Base-by-base conservation (phyloP, 1,284 basidiomycete species). In the Ustilago lituana region DNA sequence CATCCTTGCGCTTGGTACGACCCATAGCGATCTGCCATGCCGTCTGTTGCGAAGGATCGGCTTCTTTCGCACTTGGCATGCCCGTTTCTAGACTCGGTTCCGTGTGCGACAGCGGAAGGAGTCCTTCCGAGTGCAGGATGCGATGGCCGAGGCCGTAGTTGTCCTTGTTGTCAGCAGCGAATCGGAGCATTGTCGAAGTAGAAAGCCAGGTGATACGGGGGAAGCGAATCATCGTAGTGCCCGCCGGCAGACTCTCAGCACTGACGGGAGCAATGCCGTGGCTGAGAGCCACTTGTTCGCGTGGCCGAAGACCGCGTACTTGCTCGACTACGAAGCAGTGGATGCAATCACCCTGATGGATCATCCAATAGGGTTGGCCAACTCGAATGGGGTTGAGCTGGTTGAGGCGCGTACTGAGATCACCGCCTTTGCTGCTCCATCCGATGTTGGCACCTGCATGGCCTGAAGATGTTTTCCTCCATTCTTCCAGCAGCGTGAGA, bases 311-410 rank as follows among this genome's bases (percentile, higher is more conserved):
- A 5, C 53, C 57, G 17, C 67, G 53, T 0, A 70, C 33, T 43
- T 61, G 45, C 31, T 70, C 67, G 32, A 70, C 27, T n/a, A 61
- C 51, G 22, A 70, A 62, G 40, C 53, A 53, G 15, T 70, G 67
- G 1, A 56, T 47, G 32, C 67, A 70, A 19, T 65, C 67, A 24
- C 67, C 67, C 22, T 70, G 67, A 24, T 70, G 67, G 6, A 70
- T 54, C 38, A 70, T 6, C 67, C 67, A 70, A 38, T 65, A 70
- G 3, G 67, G 67, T 41, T 65, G 57, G 10, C 67, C 67, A 4
- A 60, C 38, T 5, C 67, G 57, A 8, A 70, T 15, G 5, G 20
- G 5, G 3, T 17, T 35, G 22, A 70, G 46, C 36, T 65, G 41
- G 17, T 65, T 58, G 24, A 70, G 47, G 12, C 54, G 50, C 19